Evolutionary conservation across 179 eudicot genomes (phyloP), one percentile per base, ranked within the genome.

Genomic region (Silene noctiflora): DNA sequence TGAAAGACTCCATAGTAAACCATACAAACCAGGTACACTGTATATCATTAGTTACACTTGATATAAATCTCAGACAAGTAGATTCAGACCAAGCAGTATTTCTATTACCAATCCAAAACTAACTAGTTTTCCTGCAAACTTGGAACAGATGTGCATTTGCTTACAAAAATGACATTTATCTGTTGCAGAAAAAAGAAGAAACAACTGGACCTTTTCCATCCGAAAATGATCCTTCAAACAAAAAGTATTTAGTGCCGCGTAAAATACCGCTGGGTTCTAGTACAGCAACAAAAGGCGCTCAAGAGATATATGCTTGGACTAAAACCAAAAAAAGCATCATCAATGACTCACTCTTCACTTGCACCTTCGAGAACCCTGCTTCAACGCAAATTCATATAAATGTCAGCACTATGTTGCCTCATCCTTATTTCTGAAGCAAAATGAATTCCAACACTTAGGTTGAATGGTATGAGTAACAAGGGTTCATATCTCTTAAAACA

Each of bases 111-210:
- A 46, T 20, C 20, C 42, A 67, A 67, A 71, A 25, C 21, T 46
- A 25, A 35, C 42, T 35, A 7, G 42, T 14, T 67, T 24, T 46
- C 24, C 42, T 39, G 74, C 61, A 48, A 71, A 71, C 24, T 42
- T 68, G 62, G 39, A 27, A 56, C 51, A 72, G 27, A n/a, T 17
- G 24, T 9, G 42, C 64, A 72, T 33, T 70, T 48, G 17, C 39
- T 70, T 24, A 12, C 60, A 70, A 51, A 51, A 72, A 72, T 16
- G 58, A 72, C 75, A 72, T 58, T 58, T n/a, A 58, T 56, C 25
- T 27, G 46, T 29, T 56, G 66, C 44, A 10, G 9, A 55, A 39
- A 63, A 27, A 31, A n/a, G 7, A 33, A 29, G 33, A 31, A 35
- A 35, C 42, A 56, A 65, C 21, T 24, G 53, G 75, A 72, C 75